These are phyloP conservation scores for Perilla frutescens DNA, from an alignment of 257 asterid genomes.

Conservation along the genomic window DNA sequence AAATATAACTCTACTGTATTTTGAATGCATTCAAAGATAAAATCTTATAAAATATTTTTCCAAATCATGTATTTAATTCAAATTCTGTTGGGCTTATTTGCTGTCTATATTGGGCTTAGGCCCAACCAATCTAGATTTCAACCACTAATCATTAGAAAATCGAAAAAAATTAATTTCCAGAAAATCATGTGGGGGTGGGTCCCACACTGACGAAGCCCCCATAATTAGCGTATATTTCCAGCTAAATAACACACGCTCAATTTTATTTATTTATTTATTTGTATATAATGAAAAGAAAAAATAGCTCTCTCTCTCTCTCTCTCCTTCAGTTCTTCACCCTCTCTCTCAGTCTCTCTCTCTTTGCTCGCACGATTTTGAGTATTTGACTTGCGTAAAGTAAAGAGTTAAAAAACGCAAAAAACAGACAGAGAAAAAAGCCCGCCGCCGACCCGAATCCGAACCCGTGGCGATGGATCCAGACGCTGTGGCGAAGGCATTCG, in stretches of 20 bases:
- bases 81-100: not conserved
- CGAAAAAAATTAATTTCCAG: not conserved
- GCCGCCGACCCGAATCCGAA: constrained; percentile 34
- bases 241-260: constrained; percentile 30
- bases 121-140: not conserved
- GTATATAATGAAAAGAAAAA: not conserved
- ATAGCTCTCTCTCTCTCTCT: not conserved
- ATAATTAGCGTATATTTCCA: constrained; percentile 43
- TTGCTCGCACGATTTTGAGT: not conserved
- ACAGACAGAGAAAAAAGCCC: constrained; percentile 5
- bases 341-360: too few relatives aligned
- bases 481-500: constrained; percentile 65
- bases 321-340: too few relatives aligned
- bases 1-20: too few relatives aligned
- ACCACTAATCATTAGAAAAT: not conserved
- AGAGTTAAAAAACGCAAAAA: not conserved
- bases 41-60: too few relatives aligned
- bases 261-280: not conserved
- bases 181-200: constrained; percentile 30
- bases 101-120: not conserved
- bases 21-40: too few relatives aligned
- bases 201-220: constrained; percentile 34
- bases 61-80: too few relatives aligned
- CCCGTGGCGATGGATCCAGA: constrained; percentile 60
- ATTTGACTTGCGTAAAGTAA: constrained; percentile 32